Evolutionary conservation across 805 yeast genomes (phyloP).

Genomic region (Sugiyamaella americana): DNA sequence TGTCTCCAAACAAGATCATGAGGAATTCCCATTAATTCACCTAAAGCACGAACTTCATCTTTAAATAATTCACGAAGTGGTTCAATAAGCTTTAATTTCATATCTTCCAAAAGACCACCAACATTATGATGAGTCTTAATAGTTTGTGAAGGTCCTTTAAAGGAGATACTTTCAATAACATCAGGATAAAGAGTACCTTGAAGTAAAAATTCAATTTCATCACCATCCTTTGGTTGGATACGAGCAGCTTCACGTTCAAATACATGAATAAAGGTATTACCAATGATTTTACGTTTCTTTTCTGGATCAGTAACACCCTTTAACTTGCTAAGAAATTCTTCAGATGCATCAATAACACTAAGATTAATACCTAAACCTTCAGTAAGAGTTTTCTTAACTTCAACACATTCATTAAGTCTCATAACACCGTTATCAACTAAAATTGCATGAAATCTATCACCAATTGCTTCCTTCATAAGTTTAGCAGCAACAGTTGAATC

Average conservation of each 20-base stretch:
- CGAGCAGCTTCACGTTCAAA: conserved; percentile 93
- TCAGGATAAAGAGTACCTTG: conserved; percentile 99
- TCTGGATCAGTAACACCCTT: conserved; percentile 97
- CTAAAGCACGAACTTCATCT: conserved; percentile 96
- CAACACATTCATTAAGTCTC: conserved; percentile 88
- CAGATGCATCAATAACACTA: conserved; percentile 90
- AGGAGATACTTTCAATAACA: conserved; percentile 95
- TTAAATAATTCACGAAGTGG: conserved; percentile 98
- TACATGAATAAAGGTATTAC: conserved; percentile 94
- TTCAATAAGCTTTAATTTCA: conserved; percentile 97
- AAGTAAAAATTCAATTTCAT: conserved; percentile 85
- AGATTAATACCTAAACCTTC: conserved; percentile 92
- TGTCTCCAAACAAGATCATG: conserved; percentile 99
- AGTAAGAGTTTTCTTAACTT: conserved; percentile 81
- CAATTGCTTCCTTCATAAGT: conserved; percentile 96
- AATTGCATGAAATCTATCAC: conserved; percentile 97
- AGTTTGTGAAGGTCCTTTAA: conserved; percentile 99
- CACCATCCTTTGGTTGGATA: conserved; percentile 75
- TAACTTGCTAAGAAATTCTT: conserved; percentile 76
- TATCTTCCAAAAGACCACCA: conserved; percentile 95
- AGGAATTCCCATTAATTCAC: conserved; percentile 90
- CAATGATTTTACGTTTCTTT: conserved; percentile 97
- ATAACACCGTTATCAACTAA: conserved; percentile 97
- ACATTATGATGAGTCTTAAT: conserved; percentile 99
- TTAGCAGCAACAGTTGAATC: conserved; percentile 99